These are phyloP conservation scores for Yarrowia phangngaensis DNA, from an alignment of 805 yeast genomes.

Conservation along the genomic window DNA sequence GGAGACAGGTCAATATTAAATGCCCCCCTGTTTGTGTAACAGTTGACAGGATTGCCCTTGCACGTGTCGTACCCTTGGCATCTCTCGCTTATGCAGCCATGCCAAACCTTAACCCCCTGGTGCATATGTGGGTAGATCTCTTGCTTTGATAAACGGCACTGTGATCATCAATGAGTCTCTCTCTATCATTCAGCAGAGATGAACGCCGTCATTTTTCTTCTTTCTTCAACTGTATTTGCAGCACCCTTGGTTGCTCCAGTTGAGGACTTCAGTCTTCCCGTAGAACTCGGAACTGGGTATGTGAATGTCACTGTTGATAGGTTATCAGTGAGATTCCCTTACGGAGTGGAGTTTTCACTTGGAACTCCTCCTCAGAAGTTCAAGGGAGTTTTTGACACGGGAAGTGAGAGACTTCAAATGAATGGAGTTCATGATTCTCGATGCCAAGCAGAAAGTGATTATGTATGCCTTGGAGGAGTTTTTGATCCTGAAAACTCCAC, in stretches of 20 bases:
- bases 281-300: not conserved
- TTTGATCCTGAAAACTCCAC: constrained; percentile 4
- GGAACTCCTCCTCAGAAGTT: constrained; percentile 10
- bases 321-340: constrained; percentile 18
- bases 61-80: too few relatives aligned
- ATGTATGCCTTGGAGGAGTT: constrained; percentile 20
- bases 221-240: not conserved
- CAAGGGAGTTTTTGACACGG: constrained; percentile 24
- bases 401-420: constrained; percentile 17
- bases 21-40: too few relatives aligned
- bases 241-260: constrained; percentile 14
- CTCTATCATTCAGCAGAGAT: too few relatives aligned
- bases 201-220: not conserved
- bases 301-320: constrained; percentile 16
- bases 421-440: constrained; percentile 15
- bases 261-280: constrained; percentile 1
- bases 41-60: too few relatives aligned
- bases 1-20: too few relatives aligned
- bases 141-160: too few relatives aligned
- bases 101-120: too few relatives aligned
- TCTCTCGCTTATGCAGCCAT: too few relatives aligned
- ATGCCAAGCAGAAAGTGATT: constrained; percentile 11
- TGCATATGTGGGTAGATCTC: too few relatives aligned
- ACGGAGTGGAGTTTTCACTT: constrained; percentile 16
- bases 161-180: too few relatives aligned